Conservation (phyloP, 352 stramenopile genomes). For the Globisporangium recalcitrans region DNA sequence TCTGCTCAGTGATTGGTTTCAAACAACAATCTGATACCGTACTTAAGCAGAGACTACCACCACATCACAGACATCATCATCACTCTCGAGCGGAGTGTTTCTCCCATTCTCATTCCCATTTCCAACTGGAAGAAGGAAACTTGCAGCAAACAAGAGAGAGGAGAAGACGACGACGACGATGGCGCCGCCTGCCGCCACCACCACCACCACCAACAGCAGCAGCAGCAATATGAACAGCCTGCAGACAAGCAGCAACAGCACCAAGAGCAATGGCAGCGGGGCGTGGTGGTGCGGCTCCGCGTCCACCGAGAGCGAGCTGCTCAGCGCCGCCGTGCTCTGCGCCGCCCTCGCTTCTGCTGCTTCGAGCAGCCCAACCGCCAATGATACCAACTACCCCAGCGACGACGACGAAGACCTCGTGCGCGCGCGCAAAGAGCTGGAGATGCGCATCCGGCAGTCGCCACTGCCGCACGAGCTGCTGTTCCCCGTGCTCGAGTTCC, state of each 20-base stretch:
- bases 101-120: not conserved
- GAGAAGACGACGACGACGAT: not conserved
- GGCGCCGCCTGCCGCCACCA: not conserved
- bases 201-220: not conserved
- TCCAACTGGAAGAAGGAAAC: not conserved
- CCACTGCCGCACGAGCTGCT: slow-evolving; percentile 58
- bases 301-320: slow-evolving; percentile 62
- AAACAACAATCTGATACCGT: not conserved
- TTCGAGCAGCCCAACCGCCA: slow-evolving; percentile 11
- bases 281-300: slow-evolving; percentile 50
- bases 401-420: slow-evolving; percentile 11
- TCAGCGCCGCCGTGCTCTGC: slow-evolving; percentile 74
- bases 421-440: slow-evolving; percentile 30
- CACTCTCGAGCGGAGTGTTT: not conserved
- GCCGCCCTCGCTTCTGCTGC: slow-evolving; percentile 32
- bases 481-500: slow-evolving; percentile 51
- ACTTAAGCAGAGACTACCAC: not conserved
- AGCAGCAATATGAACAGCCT: not conserved
- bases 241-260: not conserved
- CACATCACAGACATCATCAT: slow-evolving; percentile 1
- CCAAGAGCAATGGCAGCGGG: slow-evolving; percentile 11
- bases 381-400: slow-evolving; percentile 16
- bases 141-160: not conserved
- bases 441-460: slow-evolving; percentile 56
- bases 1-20: not conserved